Conservation (phyloP, 1,284 basidiomycete species). For the Lignosus rhinocerotis region DNA sequence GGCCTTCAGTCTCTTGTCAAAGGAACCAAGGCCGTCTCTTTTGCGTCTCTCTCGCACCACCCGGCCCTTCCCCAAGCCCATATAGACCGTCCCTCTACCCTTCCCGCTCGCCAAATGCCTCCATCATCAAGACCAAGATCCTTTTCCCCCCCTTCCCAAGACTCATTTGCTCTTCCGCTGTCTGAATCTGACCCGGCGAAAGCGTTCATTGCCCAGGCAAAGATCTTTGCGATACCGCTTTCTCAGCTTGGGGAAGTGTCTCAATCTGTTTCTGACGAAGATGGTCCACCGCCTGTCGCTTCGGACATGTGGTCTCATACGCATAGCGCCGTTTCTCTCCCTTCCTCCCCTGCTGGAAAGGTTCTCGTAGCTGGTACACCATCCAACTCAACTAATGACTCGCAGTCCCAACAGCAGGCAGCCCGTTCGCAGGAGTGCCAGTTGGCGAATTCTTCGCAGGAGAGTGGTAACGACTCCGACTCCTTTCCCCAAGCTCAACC, state of each 20-base stretch:
- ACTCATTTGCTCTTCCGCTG: slow-evolving; percentile 58
- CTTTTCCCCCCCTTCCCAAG: slow-evolving; percentile 46
- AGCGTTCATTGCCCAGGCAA: slow-evolving; percentile 47
- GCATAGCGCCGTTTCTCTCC: neutral
- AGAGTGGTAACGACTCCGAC: slow-evolving; percentile 6
- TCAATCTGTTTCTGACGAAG: slow-evolving; percentile 19
- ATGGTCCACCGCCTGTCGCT: slow-evolving; percentile 24
- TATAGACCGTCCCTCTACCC: neutral
- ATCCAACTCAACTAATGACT: slow-evolving; percentile 17
- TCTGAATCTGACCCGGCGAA: slow-evolving; percentile 46
- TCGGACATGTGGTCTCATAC: slow-evolving; percentile 6
- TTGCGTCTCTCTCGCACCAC: slow-evolving; percentile 6
- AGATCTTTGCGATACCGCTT: slow-evolving; percentile 56
- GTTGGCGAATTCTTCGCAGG: slow-evolving; percentile 5
- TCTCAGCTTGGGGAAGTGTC: slow-evolving; percentile 46
- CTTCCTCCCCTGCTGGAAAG: slow-evolving; percentile 6
- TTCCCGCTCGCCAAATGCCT: slow-evolving; percentile 10
- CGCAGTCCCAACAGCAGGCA: slow-evolving; percentile 7
- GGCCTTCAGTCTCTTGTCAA: neutral
- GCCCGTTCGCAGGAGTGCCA: neutral
- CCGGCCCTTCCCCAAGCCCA: neutral
- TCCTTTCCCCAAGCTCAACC: slow-evolving; percentile 14
- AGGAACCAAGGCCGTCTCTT: slow-evolving; percentile 7
- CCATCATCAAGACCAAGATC: slow-evolving; percentile 33
- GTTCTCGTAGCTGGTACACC: slow-evolving; percentile 24